Conservation (phyloP, 768 basidiomycete genomes). For the Suillus subaureus region DNA sequence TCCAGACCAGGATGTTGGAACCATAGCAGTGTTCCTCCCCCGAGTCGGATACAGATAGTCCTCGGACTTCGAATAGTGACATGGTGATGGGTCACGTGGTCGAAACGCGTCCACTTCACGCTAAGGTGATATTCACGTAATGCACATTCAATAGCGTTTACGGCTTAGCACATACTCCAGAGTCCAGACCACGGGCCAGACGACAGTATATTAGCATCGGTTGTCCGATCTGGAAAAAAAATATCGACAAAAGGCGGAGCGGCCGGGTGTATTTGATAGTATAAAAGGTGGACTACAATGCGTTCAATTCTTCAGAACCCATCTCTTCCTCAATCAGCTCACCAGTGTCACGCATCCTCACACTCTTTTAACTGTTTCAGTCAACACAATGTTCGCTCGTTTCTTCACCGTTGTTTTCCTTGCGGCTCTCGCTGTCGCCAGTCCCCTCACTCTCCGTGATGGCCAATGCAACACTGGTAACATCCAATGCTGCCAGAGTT, state of each 20-base stretch:
- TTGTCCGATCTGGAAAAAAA: not conserved
- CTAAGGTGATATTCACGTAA: not conserved
- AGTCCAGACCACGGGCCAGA: not conserved
- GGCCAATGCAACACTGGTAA: conserved; percentile 25
- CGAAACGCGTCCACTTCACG: not conserved
- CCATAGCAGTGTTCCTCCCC: too few species aligned
- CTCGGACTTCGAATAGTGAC: not conserved
- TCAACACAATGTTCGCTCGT: not conserved
- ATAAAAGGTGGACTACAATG: not conserved
- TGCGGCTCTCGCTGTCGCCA: conserved; percentile 18
- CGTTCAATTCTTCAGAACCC: not conserved
- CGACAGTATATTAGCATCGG: not conserved
- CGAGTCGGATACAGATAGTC: not conserved
- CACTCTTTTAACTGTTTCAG: not conserved
- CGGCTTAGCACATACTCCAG: not conserved
- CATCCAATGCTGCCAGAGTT: conserved; percentile 22
- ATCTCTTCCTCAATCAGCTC: not conserved
- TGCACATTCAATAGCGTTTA: not conserved
- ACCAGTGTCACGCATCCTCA: not conserved
- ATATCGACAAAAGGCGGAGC: not conserved
- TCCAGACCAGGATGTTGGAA: too few species aligned
- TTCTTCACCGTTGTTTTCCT: conserved; percentile 21
- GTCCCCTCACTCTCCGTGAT: conserved; percentile 27
- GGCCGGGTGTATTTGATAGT: not conserved
- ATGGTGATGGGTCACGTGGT: not conserved